Percentiles rank a stretch among this genome's conserved stretches.
Conservation (phyloP, 257 asterid genomes). For the Striga asiatica region DNA sequence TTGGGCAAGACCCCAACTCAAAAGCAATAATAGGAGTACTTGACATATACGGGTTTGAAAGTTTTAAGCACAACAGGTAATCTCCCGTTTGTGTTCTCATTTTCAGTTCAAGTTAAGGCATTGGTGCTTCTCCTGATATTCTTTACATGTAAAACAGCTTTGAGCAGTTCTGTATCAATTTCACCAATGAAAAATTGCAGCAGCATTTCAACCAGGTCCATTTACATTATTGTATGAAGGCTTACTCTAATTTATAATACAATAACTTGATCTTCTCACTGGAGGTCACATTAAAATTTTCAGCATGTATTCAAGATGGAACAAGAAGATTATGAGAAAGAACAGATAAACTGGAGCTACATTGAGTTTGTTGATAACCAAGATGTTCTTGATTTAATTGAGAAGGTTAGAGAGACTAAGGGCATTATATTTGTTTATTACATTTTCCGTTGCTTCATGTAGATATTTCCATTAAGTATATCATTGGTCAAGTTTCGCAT, state of each 20-base stretch:
- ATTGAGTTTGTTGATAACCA: slow-evolving; percentile 91
- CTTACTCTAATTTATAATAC: too few species aligned
- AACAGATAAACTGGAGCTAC: slow-evolving; percentile 86
- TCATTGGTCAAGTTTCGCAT: slow-evolving; percentile 1
- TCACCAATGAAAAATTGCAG: slow-evolving; percentile 86
- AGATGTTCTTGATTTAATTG: slow-evolving; percentile 88
- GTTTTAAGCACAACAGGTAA: slow-evolving; percentile 75
- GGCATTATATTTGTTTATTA: not conserved
- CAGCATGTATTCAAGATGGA: too few species aligned
- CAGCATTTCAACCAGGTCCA: slow-evolving; percentile 92
- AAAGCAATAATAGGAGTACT: slow-evolving; percentile 93
- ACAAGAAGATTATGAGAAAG: slow-evolving; percentile 91
- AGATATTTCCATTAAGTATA: not conserved
- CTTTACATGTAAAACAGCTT: slow-evolving; percentile 26
- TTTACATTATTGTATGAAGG: slow-evolving; percentile 15
- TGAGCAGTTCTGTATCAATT: too few species aligned
- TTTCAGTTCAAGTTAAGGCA: slow-evolving; percentile 1
- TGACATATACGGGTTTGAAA: slow-evolving; percentile 95
- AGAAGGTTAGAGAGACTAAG: slow-evolving; percentile 45
- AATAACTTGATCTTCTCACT: too few species aligned
- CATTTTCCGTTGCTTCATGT: not conserved
- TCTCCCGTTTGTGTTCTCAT: slow-evolving; percentile 14
- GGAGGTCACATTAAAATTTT: too few species aligned
- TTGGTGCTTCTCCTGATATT: slow-evolving; percentile 14
- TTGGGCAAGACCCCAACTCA: slow-evolving; percentile 97